Conservation (phyloP, 1,284 basidiomycete species). For the Leccinum subspadiceum region DNA sequence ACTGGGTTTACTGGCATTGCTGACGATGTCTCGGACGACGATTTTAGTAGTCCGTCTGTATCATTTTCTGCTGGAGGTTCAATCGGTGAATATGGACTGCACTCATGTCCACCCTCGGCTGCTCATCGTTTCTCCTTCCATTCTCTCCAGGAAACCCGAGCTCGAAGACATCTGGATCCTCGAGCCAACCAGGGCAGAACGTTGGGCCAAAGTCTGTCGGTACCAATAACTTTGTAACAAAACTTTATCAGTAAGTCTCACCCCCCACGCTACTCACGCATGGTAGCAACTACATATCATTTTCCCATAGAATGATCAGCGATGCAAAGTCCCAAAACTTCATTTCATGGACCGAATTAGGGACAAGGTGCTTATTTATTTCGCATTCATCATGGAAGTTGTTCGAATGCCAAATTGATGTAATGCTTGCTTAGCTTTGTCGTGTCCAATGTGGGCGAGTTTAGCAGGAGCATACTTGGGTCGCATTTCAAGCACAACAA, state of each 20-base stretch:
- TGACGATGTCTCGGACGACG: slow-evolving; percentile 32
- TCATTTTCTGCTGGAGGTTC: slow-evolving; percentile 14
- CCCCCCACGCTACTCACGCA: slow-evolving; percentile 5
- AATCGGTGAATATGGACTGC: slow-evolving; percentile 6
- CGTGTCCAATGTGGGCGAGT: slow-evolving; percentile 79
- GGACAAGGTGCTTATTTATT: slow-evolving; percentile 49
- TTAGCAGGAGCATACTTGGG: slow-evolving; percentile 76
- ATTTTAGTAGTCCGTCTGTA: slow-evolving; percentile 22
- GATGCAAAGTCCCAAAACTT: slow-evolving; percentile 75
- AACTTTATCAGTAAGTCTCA: slow-evolving; percentile 74
- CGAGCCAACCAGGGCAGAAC: slow-evolving; percentile 37
- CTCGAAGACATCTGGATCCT: slow-evolving; percentile 14
- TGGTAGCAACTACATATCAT: not conserved
- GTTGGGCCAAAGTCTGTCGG: slow-evolving; percentile 57
- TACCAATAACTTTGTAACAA: slow-evolving; percentile 81
- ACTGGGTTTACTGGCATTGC: slow-evolving; percentile 12
- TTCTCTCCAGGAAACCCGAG: slow-evolving; percentile 9
- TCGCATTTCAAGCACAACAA: slow-evolving; percentile 85
- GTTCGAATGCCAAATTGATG: not conserved
- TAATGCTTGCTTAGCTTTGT: slow-evolving; percentile 54
- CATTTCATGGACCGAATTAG: slow-evolving; percentile 76
- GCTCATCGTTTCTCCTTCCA: not conserved
- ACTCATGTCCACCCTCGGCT: not conserved
- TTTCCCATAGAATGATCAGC: slow-evolving; percentile 66
- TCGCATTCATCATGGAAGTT: not conserved